phyloP scores from a whole-genome alignment of 495 filamentous ascomycete species.

The Hypoxylon perforatum region DNA sequence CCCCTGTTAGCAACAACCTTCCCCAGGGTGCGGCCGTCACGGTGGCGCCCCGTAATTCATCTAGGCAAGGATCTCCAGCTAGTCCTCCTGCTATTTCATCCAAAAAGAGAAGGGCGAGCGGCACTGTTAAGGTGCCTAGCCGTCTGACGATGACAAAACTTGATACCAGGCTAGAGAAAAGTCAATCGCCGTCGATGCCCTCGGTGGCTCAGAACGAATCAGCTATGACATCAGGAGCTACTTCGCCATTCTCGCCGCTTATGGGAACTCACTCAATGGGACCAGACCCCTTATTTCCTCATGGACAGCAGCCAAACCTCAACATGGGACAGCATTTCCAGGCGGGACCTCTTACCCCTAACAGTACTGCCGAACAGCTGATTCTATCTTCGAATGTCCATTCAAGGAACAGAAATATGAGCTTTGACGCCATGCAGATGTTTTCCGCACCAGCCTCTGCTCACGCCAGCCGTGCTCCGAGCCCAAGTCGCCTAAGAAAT shows the following conservation, averaged over 20 bases:
- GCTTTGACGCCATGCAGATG: slow-evolving; percentile 67
- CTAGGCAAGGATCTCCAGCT: slow-evolving; percentile 74
- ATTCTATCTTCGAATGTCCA: slow-evolving; percentile 64
- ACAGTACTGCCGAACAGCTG: slow-evolving; percentile 60
- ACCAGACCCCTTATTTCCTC: slow-evolving; percentile 43
- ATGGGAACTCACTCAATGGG: slow-evolving; percentile 55
- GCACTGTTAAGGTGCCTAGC: slow-evolving; percentile 71
- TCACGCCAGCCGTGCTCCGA: slow-evolving; percentile 64
- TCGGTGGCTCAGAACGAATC: slow-evolving; percentile 49
- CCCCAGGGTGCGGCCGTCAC: slow-evolving; percentile 59
- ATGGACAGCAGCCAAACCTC: slow-evolving; percentile 38
- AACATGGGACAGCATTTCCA: slow-evolving; percentile 59
- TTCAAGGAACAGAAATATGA: slow-evolving; percentile 61
- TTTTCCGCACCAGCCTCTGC: slow-evolving; percentile 75
- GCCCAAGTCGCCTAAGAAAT: slow-evolving; percentile 60
- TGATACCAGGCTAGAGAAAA: slow-evolving; percentile 73
- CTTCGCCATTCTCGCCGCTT: slow-evolving; percentile 56
- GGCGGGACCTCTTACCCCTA: slow-evolving; percentile 73
- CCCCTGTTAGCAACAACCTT: slow-evolving; percentile 25
- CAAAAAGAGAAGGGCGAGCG: slow-evolving; percentile 82
- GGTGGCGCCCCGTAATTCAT: slow-evolving; percentile 71
- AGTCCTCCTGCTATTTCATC: slow-evolving; percentile 67
- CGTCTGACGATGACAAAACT: slow-evolving; percentile 83
- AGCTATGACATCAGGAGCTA: slow-evolving; percentile 47
- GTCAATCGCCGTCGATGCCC: slow-evolving; percentile 52